Evolutionary conservation across 2,329 filamentous ascomycete genomes (phyloP), one percentile per base, ranked within the genome.

Genomic region (Phialophora expanda): DNA sequence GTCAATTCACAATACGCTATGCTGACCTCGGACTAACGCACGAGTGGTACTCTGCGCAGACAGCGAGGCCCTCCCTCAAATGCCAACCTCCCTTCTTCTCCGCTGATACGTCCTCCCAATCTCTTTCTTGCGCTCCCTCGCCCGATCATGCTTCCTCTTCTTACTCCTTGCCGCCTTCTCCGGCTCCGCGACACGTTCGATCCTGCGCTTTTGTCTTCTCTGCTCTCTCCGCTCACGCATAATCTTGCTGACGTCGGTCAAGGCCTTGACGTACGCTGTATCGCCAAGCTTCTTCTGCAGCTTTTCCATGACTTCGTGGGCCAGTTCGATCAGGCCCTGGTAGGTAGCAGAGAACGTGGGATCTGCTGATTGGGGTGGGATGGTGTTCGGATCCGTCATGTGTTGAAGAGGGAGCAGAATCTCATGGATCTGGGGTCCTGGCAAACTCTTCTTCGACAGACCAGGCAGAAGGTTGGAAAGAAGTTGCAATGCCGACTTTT

Each of bases 241-340:
- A 17, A 84, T 85, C 60, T 90, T 88, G 66, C 92, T 87, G 6
- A 96, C 91, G 48, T 85, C 85, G 46, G 91, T 78, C 74, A 98
- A 83, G 54, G 89, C 84, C 62, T 84, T 83, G n/a, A 93, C 88
- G 79, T 93, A 99, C 68, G 87, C 87, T 0, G 88, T 86, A 1
- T 90, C 92, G 48, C 94, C 95, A 59, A 97, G 83, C 75, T 91
- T 93, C 81, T 89, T 90, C 80, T 97, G 93, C 66, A 99, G 76
- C n/a, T 85, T 80, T 69, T 92, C 90, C 82, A 98, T 88, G 11
- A 93, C 82, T 72, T 94, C 90, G 70, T 90, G 86, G 4, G 91
- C 90, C 64, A 89, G 88, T 48, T 86, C 84, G 71, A 90, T 87
- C 38, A 99, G 82, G 0, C 82, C 82, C 69, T 92, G 90, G 76